Evolutionary conservation across 345 rosid species (phyloP).

Genomic region (Viola odorata): DNA sequence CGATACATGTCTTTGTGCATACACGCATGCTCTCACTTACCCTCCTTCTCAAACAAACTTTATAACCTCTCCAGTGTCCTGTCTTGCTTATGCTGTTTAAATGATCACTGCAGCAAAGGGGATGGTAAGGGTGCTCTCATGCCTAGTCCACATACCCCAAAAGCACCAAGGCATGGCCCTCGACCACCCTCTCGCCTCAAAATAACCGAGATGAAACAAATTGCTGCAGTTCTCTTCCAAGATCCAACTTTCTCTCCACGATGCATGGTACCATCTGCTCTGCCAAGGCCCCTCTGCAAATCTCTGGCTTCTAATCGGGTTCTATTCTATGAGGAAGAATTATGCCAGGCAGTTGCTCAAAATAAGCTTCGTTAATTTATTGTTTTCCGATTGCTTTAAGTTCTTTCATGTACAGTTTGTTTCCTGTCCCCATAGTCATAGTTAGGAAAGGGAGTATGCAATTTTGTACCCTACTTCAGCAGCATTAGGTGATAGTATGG

Average conservation of each 20-base stretch:
- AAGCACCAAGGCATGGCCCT: slow-evolving; percentile 92
- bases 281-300: slow-evolving; percentile 70
- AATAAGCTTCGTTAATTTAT: slow-evolving; percentile 64
- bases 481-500: slow-evolving; percentile 27
- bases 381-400: slow-evolving; percentile 7
- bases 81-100: neutral
- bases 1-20: neutral
- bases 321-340: slow-evolving; percentile 84
- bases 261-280: slow-evolving; percentile 71
- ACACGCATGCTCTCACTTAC: neutral
- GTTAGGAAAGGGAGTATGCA: slow-evolving; percentile 42
- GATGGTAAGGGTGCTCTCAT: slow-evolving; percentile 43
- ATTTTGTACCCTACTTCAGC: slow-evolving; percentile 56
- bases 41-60: neutral
- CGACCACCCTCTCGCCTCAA: slow-evolving; percentile 74
- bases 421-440: slow-evolving; percentile 27
- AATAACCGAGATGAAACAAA: slow-evolving; percentile 68
- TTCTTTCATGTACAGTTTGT: slow-evolving; percentile 46
- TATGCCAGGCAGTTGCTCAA: slow-evolving; percentile 95
- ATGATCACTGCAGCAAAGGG: slow-evolving; percentile 44
- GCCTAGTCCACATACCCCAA: slow-evolving; percentile 71
- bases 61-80: neutral
- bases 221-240: slow-evolving; percentile 87
- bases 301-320: slow-evolving; percentile 70
- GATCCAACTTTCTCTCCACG: slow-evolving; percentile 68